Evolutionary conservation across 441 rosid species (phyloP), one percentile per base, ranked within the genome.

Genomic region (Eruca vesicaria): DNA sequence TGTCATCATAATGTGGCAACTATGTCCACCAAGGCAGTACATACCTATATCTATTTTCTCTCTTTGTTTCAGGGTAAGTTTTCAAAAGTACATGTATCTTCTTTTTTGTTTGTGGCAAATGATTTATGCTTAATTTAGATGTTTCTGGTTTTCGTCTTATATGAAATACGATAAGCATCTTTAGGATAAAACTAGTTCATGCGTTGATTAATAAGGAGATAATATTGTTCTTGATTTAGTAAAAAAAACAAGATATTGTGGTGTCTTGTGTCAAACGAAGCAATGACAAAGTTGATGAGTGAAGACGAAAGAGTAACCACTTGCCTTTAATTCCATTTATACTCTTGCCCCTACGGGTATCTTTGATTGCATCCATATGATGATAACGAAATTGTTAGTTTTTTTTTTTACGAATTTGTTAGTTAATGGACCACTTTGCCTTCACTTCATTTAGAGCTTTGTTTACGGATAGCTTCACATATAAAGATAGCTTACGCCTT

Each of bases 221-320:
- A 45, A 43, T 43, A 43, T 23, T 23, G 2, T n/a, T n/a, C n/a
- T n/a, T n/a, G n/a, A n/a, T n/a, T n/a, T n/a, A n/a, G 3, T 3
- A 23, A 23, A 23, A 23, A 23, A 23, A 23, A 23, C 1, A 23
- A 23, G n/a, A n/a, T n/a, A n/a, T n/a, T n/a, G n/a, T n/a, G n/a
- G n/a, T n/a, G n/a, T n/a, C n/a, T 8, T 19, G 3, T 23, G n/a
- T 43, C n/a, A 26, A 65, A 23, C 21, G 5, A 16, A 14, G 9
- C 16, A 28, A 2, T 45, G 6, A 56, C 63, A 28, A 32, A 35
- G 41, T 26, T 23, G 63, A 35, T 35, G 52, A 23, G n/a, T 23
- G 16, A 56, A 15, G 67, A 70, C 19, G 58, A 20, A 57, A 31
- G 50, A 71, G 26, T 48, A 55, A 69, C 66, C 56, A 58, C 41